phyloP scores from a whole-genome alignment of 1,139 yeast species.

The Debaryomycetaceae sp. region DNA sequence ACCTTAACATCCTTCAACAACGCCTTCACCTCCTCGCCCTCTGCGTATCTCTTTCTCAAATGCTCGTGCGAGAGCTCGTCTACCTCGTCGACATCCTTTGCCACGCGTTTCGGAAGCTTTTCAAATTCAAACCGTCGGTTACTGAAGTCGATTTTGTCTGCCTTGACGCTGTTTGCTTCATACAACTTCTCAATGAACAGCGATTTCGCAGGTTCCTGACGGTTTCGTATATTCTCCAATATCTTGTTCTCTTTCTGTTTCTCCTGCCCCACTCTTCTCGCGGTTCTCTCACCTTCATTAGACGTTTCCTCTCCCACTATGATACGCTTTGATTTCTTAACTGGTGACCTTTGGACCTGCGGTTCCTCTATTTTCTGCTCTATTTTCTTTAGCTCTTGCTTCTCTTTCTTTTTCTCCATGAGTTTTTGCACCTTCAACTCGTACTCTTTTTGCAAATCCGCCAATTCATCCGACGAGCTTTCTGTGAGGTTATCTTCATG shows the following conservation, averaged over 20 bases:
- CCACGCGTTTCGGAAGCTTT: slow-evolving; percentile 8
- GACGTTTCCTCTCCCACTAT: too few relatives aligned
- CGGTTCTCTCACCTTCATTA: neutral
- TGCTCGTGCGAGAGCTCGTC: slow-evolving; percentile 16
- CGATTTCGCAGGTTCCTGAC: slow-evolving; percentile 4
- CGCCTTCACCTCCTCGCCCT: slow-evolving; percentile 24
- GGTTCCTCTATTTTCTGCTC: slow-evolving; percentile 1
- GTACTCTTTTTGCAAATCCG: slow-evolving; percentile 27
- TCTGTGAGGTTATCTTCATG: slow-evolving; percentile 25
- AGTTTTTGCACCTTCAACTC: slow-evolving; percentile 19
- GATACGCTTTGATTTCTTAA: neutral
- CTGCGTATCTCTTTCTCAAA: slow-evolving; percentile 43
- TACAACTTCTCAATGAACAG: slow-evolving; percentile 15
- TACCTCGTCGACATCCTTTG: slow-evolving; percentile 13
- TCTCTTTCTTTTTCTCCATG: slow-evolving; percentile 13
- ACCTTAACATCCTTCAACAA: slow-evolving; percentile 47
- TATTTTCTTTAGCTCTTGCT: slow-evolving; percentile 3
- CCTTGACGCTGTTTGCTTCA: slow-evolving; percentile 6
- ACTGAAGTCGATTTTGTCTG: slow-evolving; percentile 14
- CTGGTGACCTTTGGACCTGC: slow-evolving; percentile 11
- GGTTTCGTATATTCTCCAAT: neutral
- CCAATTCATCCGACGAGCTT: slow-evolving; percentile 26
- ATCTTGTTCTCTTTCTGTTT: neutral
- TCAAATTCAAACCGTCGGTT: slow-evolving; percentile 22
- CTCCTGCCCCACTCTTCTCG: neutral